Conservation (phyloP, 768 basidiomycete species). For the Rhizopogon rudus region DNA sequence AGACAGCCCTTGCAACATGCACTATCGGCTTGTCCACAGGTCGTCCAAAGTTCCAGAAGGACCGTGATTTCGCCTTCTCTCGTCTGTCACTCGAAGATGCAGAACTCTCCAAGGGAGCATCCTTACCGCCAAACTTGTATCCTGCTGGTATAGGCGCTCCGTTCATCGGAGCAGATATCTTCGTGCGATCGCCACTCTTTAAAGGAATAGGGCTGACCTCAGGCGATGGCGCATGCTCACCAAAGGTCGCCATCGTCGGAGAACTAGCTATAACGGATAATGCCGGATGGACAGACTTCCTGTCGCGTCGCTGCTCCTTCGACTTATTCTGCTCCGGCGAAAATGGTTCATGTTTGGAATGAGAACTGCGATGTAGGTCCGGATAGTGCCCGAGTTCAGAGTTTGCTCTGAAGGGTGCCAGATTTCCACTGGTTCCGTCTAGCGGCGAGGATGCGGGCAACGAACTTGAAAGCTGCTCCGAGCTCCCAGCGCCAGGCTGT, state of each 20-base stretch:
- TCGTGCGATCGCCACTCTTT: slow-evolving; percentile 64
- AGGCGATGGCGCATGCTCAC: slow-evolving; percentile 35
- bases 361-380: slow-evolving; percentile 41
- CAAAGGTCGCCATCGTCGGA: slow-evolving; percentile 31
- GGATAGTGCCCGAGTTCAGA: slow-evolving; percentile 82
- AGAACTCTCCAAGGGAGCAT: slow-evolving; percentile 40
- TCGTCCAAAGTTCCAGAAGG: slow-evolving; percentile 90
- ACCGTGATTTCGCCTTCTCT: slow-evolving; percentile 88
- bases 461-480: slow-evolving; percentile 59
- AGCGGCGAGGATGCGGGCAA: slow-evolving; percentile 46
- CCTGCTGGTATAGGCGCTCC: slow-evolving; percentile 83
- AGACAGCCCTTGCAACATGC: slow-evolving; percentile 67
- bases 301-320: slow-evolving; percentile 45
- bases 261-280: slow-evolving; percentile 46
- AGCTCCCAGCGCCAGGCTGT: slow-evolving; percentile 42
- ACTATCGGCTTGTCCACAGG: slow-evolving; percentile 40
- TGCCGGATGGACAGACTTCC: slow-evolving; percentile 63
- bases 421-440: slow-evolving; percentile 25
- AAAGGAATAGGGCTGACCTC: slow-evolving; percentile 47
- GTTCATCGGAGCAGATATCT: slow-evolving; percentile 86
- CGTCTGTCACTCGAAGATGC: slow-evolving; percentile 57
- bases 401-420: slow-evolving; percentile 50
- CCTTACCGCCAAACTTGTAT: slow-evolving; percentile 87
- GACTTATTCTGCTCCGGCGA: slow-evolving; percentile 53
- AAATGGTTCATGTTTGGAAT: slow-evolving; percentile 34